These are phyloP conservation scores for Sporobolomyces roseus DNA, from an alignment of 768 basidiomycete genomes.

Conservation along the genomic window DNA sequence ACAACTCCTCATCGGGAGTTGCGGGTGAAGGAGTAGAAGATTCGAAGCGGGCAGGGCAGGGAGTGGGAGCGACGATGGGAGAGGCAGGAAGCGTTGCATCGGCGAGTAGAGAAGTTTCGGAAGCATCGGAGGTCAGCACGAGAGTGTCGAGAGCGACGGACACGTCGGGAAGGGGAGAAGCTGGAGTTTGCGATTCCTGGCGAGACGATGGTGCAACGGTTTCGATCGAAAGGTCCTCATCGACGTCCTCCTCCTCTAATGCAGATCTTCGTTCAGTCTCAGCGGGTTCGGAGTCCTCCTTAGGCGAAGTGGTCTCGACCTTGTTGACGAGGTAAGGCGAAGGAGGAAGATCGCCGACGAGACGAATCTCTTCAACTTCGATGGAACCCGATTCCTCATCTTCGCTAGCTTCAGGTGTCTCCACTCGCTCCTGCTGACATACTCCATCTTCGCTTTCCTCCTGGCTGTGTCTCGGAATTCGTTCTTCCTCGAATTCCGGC, in stretches of 20 bases:
- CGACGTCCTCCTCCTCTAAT: background rate
- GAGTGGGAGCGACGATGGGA: background rate
- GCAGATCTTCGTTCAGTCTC: background rate
- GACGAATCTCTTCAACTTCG: constrained; percentile 1
- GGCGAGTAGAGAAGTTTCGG: constrained; percentile 3
- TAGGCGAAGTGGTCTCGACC: too few species aligned
- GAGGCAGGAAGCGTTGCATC: background rate
- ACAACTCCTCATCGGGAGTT: background rate
- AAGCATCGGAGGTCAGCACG: background rate
- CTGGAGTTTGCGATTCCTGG: background rate
- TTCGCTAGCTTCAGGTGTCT: background rate
- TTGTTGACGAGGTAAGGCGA: background rate
- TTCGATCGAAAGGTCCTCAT: background rate
- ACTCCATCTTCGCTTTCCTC: background rate
- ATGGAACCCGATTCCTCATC: background rate
- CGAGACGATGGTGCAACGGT: background rate
- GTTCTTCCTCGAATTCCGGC: too few species aligned
- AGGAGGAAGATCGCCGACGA: constrained; percentile 10
- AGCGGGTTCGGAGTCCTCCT: background rate
- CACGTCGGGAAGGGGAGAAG: background rate
- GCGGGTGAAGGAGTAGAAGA: background rate
- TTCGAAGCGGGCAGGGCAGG: background rate
- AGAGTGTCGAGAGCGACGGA: constrained; percentile 6
- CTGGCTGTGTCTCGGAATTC: background rate
- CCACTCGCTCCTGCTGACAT: background rate